phyloP scores from a whole-genome alignment of 2,329 filamentous ascomycete species.

The Fusarium sp. region DNA sequence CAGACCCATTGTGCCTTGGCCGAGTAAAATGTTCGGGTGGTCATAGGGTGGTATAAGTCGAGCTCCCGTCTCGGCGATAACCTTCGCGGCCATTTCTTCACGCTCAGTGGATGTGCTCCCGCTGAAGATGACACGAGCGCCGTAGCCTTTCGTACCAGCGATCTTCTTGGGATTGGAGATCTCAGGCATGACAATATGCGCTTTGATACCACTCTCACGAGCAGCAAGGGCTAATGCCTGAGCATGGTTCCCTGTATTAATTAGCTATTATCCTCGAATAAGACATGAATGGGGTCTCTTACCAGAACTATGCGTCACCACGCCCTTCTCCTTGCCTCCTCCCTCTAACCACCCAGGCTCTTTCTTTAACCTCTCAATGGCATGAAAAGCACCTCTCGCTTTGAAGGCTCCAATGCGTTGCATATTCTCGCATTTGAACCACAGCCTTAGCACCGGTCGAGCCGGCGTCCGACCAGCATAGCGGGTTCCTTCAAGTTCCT shows the following conservation, averaged over 20 bases:
- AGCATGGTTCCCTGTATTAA: slow-evolving; percentile 83
- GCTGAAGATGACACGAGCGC: slow-evolving; percentile 81
- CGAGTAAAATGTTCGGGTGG: slow-evolving; percentile 89
- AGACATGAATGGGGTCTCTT: slow-evolving; percentile 26
- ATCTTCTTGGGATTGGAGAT: slow-evolving; percentile 90
- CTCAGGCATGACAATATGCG: slow-evolving; percentile 92
- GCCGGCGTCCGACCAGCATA: slow-evolving; percentile 69
- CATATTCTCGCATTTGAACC: slow-evolving; percentile 96
- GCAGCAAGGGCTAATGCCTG: slow-evolving; percentile 92
- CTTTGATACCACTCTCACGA: slow-evolving; percentile 75
- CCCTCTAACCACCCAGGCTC: slow-evolving; percentile 71
- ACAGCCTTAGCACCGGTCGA: slow-evolving; percentile 75
- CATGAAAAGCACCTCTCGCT: slow-evolving; percentile 89
- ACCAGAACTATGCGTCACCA: slow-evolving; percentile 93
- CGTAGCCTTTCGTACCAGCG: slow-evolving; percentile 81
- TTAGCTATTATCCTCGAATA: not conserved
- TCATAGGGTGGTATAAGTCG: slow-evolving; percentile 90
- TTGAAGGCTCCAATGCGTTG: slow-evolving; percentile 96
- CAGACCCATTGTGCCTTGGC: slow-evolving; percentile 89
- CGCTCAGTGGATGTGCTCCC: slow-evolving; percentile 84
- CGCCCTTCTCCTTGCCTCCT: slow-evolving; percentile 72
- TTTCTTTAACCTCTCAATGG: slow-evolving; percentile 74
- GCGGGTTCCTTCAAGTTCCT: slow-evolving; percentile 65
- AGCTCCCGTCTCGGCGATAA: slow-evolving; percentile 78
- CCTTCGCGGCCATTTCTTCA: slow-evolving; percentile 77